Percentiles rank a stretch among this genome's conserved stretches.
These are phyloP conservation scores for Apophysomyces elegans DNA, from an alignment of 371 early-diverging fungal species.

Conservation along the genomic window DNA sequence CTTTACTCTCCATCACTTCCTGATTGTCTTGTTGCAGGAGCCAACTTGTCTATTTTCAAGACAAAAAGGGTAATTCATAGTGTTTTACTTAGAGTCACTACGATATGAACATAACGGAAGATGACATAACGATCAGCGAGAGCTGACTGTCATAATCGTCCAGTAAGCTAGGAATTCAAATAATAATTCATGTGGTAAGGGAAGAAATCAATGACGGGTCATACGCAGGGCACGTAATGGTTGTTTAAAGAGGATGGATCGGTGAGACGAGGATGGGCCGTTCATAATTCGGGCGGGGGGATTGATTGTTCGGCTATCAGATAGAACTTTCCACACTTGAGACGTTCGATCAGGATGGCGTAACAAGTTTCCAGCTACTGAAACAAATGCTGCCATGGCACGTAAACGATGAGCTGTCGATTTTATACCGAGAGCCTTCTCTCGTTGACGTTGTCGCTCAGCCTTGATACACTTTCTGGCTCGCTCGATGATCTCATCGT, in stretches of 20 bases:
- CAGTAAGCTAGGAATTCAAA: too few species aligned
- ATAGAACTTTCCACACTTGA: background rate
- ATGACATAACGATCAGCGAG: too few species aligned
- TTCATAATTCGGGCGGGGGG: background rate
- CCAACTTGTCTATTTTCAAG: too few species aligned
- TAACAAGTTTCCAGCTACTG: background rate
- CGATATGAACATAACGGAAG: too few species aligned
- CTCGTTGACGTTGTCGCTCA: background rate
- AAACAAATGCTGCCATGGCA: background rate
- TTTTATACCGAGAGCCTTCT: background rate
- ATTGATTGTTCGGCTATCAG: background rate
- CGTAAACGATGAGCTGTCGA: background rate
- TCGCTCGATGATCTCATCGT: constrained; percentile 14
- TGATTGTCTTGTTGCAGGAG: too few species aligned
- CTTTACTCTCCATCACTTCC: too few species aligned
- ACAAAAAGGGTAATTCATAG: too few species aligned
- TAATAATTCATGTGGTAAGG: too few species aligned
- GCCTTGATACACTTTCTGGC: background rate
- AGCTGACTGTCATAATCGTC: too few species aligned
- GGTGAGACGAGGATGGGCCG: background rate
- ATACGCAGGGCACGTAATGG: constrained; percentile 1
- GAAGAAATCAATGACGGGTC: background rate
- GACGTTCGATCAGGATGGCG: background rate
- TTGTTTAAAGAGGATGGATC: background rate
- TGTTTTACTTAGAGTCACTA: too few species aligned